Conservation (phyloP, 106 monocot species). For the Hemerocallis citrina region DNA sequence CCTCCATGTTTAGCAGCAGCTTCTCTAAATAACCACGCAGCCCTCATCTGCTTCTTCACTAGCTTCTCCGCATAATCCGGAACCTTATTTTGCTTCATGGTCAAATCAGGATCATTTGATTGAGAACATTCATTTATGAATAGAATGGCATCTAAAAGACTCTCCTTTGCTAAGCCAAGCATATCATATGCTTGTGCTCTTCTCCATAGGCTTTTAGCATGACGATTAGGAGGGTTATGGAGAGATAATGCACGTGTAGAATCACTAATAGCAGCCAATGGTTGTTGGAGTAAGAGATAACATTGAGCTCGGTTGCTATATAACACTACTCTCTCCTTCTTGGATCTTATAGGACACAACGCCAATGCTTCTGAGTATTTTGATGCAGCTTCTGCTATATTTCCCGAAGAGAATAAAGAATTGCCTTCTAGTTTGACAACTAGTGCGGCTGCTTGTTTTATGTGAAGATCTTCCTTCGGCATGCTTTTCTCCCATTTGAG, state of each 20-base stretch:
- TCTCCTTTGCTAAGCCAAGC: conserved; percentile 84
- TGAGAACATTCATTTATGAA: conserved; percentile 88
- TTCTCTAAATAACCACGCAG: conserved; percentile 93
- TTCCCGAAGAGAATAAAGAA: conserved; percentile 81
- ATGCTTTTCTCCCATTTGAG: conserved; percentile 65
- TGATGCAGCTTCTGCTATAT: conserved; percentile 64
- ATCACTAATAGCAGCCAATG: conserved; percentile 80
- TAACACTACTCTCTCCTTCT: conserved; percentile 82
- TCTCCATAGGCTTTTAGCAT: conserved; percentile 92
- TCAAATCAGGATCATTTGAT: conserved; percentile 68
- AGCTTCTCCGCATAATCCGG: conserved; percentile 93
- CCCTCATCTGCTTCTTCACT: conserved; percentile 90
- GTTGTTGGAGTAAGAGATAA: conserved; percentile 89
- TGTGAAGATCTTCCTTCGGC: conserved; percentile 84
- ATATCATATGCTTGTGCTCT: conserved; percentile 94
- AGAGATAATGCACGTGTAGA: conserved; percentile 80
- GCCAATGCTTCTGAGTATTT: conserved; percentile 89
- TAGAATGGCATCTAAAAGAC: conserved; percentile 81
- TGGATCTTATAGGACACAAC: conserved; percentile 84
- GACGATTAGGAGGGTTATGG: conserved; percentile 72
- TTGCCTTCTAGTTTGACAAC: conserved; percentile 91
- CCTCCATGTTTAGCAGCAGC: conserved; percentile 84
- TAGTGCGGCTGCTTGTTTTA: conserved; percentile 76
- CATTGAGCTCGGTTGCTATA: conserved; percentile 95
- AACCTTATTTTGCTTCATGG: conserved; percentile 74